A percentile compares a stretch with the other conserved stretches of the same genome.
Evolutionary conservation across 2,329 filamentous ascomycete genomes (phyloP).

Genomic region (Alternaria sp.): DNA sequence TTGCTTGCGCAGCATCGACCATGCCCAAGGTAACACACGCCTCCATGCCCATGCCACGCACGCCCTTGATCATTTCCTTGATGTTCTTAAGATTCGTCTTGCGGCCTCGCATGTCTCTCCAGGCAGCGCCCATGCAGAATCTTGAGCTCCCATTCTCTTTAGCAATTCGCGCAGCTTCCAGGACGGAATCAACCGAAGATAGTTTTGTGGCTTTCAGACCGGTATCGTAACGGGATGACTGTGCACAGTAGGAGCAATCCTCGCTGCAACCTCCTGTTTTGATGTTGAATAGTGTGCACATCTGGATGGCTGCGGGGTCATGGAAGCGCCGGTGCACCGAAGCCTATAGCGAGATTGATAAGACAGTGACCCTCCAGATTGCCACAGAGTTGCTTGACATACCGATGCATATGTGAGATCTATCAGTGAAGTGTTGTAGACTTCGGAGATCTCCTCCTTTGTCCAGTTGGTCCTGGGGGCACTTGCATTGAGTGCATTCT

Average conservation of each 20-base stretch:
- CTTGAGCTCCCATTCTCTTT: conserved; percentile 86
- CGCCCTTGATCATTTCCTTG: conserved; percentile 84
- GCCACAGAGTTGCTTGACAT: conserved; percentile 26
- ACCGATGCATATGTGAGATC: conserved; percentile 80
- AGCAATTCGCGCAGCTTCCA: conserved; percentile 78
- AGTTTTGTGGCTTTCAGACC: conserved; percentile 83
- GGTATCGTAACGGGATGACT: conserved; percentile 81
- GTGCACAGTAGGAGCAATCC: conserved; percentile 92
- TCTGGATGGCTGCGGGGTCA: conserved; percentile 82
- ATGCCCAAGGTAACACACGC: conserved; percentile 93
- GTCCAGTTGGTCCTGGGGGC: conserved; percentile 79
- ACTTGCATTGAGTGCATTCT: conserved; percentile 66
- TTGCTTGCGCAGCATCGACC: conserved; percentile 83
- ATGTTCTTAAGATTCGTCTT: conserved; percentile 86
- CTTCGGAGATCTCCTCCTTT: conserved; percentile 78
- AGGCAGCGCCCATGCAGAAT: conserved; percentile 95
- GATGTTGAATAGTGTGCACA: conserved; percentile 97
- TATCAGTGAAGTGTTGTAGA: conserved; percentile 84
- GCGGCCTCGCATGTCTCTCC: conserved; percentile 92
- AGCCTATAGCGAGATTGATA: conserved; percentile 60
- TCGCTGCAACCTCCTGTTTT: conserved; percentile 93
- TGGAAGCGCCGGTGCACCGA: conserved; percentile 86
- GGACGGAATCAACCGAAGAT: conserved; percentile 80
- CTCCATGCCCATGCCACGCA: conserved; percentile 85
- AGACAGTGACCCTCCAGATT: conserved; percentile 1